phyloP scores from a whole-genome alignment of 768 basidiomycete genomes.

The Gautieria morchelliformis region DNA sequence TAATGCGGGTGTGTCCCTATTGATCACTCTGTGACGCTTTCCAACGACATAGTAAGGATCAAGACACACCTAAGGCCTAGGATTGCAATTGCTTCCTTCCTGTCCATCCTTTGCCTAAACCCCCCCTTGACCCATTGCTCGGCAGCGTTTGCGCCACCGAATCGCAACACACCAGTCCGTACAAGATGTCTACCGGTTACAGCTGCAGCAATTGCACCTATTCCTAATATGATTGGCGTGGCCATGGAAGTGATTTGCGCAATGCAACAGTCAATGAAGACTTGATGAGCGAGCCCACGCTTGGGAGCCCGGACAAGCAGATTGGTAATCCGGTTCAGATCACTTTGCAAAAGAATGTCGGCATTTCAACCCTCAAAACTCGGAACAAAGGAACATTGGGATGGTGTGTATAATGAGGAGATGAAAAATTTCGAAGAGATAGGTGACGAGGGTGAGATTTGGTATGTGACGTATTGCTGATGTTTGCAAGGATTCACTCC shows the following conservation, averaged over 20 bases:
- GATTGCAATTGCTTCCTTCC: constrained; percentile 84
- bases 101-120: constrained; percentile 94
- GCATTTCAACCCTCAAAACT: constrained; percentile 64
- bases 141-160: constrained; percentile 50
- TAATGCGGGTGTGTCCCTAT: constrained; percentile 74
- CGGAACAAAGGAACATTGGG: constrained; percentile 79
- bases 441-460: constrained; percentile 79
- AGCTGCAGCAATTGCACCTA: constrained; percentile 69
- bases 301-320: too few relatives aligned
- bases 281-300: too few relatives aligned
- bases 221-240: constrained; percentile 66
- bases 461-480: constrained; percentile 31
- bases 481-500: background rate
- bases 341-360: constrained; percentile 11
- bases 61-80: constrained; percentile 80
- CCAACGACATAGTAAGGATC: background rate
- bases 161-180: constrained; percentile 38
- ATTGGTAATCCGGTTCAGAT: too few relatives aligned
- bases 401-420: constrained; percentile 63
- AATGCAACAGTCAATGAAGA: too few relatives aligned
- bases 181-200: constrained; percentile 65
- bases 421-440: constrained; percentile 64
- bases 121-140: constrained; percentile 91
- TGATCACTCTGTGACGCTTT: background rate
- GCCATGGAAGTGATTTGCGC: constrained; percentile 45